These are phyloP conservation scores for Xylariomycetidae sp. DNA, from an alignment of 2,329 filamentous ascomycete species.

Conservation along the genomic window DNA sequence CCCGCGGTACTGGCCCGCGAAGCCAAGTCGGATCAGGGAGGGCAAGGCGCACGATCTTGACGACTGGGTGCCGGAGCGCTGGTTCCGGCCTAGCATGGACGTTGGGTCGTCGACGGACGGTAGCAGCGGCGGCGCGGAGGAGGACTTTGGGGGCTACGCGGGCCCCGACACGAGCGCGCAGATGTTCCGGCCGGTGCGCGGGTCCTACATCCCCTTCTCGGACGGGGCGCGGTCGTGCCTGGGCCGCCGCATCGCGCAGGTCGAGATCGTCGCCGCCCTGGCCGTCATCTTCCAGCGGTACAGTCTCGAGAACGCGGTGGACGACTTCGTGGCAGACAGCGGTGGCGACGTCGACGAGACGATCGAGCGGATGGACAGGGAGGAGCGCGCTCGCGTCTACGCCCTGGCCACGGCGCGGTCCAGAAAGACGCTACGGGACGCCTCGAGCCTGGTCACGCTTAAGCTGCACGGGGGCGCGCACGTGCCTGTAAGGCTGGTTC, in stretches of 20 bases:
- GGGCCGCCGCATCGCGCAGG: slow-evolving; percentile 53
- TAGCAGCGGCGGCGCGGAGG: slow-evolving; percentile 35
- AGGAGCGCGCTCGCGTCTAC: slow-evolving; percentile 50
- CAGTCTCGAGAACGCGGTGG: slow-evolving; percentile 66
- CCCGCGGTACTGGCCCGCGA: slow-evolving; percentile 66
- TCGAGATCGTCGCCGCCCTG: slow-evolving; percentile 51
- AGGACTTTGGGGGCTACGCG: slow-evolving; percentile 53
- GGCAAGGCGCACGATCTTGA: slow-evolving; percentile 37
- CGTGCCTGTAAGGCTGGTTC: slow-evolving; percentile 64
- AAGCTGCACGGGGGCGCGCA: slow-evolving; percentile 55
- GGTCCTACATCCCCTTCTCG: slow-evolving; percentile 53
- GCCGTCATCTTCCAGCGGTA: slow-evolving; percentile 54
- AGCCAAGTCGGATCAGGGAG: slow-evolving; percentile 29
- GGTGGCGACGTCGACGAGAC: too few relatives aligned
- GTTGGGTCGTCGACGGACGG: slow-evolving; percentile 25
- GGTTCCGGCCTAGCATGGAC: slow-evolving; percentile 36
- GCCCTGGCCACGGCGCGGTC: slow-evolving; percentile 53
- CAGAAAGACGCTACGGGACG: slow-evolving; percentile 45
- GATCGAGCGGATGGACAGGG: slow-evolving; percentile 42
- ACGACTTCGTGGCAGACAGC: slow-evolving; percentile 49
- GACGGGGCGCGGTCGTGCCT: slow-evolving; percentile 53
- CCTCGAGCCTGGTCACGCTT: slow-evolving; percentile 62
- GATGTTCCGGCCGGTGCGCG: slow-evolving; percentile 55
- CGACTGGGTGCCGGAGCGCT: slow-evolving; percentile 57
- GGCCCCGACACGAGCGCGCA: slow-evolving; percentile 55